Percentiles rank a stretch among this genome's conserved stretches.
Evolutionary conservation across 1,284 basidiomycete species (phyloP).

Genomic region (Heimioporus punctisporus): DNA sequence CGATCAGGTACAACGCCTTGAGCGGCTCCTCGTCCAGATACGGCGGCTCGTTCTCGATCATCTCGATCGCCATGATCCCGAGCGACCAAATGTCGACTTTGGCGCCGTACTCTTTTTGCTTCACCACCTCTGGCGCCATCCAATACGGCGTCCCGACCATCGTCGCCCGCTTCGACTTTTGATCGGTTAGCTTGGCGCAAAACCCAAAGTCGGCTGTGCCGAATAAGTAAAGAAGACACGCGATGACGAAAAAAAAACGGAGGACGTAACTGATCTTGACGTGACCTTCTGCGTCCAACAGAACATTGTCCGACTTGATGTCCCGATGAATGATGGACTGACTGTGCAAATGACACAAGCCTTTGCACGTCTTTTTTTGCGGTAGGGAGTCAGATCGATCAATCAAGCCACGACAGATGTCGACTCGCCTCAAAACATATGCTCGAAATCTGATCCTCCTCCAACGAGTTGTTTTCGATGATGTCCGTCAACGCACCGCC

Average conservation of each 20-base stretch:
- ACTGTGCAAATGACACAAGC: conserved; percentile 90
- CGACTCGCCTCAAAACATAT: conserved; percentile 87
- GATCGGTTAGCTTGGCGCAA: conserved; percentile 97
- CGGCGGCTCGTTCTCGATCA: conserved; percentile 99
- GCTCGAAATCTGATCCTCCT: conserved; percentile 96
- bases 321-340: conserved; percentile 98
- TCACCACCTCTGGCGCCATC: conserved; percentile 99
- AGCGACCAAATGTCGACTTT: conserved; percentile 99
- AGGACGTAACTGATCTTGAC: conserved; percentile 88
- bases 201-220: conserved; percentile 94
- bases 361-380: conserved; percentile 92
- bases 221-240: background rate
- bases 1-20: conserved; percentile 97
- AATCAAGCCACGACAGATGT: background rate
- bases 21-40: conserved; percentile 98
- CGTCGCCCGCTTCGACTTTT: conserved; percentile 98
- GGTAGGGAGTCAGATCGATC: conserved; percentile 5
- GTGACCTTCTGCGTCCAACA: conserved; percentile 90
- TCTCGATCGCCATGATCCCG: conserved; percentile 99
- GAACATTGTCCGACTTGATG: conserved; percentile 98
- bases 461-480: conserved; percentile 96
- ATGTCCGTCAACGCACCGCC: conserved; percentile 98
- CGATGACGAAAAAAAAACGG: background rate
- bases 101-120: conserved; percentile 98
- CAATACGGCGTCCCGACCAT: conserved; percentile 99